These are phyloP conservation scores for Oryza glumipatula DNA, from an alignment of 176 grass and related monocot genomes.

Conservation along the genomic window DNA sequence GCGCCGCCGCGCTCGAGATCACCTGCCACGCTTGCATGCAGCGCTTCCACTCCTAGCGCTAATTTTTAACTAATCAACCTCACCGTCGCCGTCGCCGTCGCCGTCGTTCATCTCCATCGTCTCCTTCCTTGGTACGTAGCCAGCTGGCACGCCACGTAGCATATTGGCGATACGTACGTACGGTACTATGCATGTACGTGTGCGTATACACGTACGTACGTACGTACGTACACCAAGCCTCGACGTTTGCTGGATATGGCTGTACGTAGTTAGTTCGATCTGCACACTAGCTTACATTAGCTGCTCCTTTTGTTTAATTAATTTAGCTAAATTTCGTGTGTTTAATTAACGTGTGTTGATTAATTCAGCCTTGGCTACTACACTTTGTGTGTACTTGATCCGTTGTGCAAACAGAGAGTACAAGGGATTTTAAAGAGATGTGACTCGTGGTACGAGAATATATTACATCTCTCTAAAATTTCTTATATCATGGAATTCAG, in stretches of 20 bases:
- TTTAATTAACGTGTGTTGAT: background rate
- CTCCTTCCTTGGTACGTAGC: background rate
- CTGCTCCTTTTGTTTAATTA: background rate
- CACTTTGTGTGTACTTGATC: slow-evolving; percentile 11
- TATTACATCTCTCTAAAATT: too few species aligned
- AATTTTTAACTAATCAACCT: background rate
- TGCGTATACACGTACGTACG: background rate
- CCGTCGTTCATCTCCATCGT: background rate
- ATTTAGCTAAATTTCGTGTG: background rate
- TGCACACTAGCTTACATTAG: slow-evolving; percentile 11
- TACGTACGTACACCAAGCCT: background rate
- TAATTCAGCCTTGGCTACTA: slow-evolving; percentile 3
- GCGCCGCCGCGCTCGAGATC: slow-evolving; percentile 72
- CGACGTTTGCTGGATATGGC: background rate
- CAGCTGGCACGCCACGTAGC: background rate
- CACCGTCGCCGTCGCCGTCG: background rate
- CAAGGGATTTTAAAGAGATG: too few species aligned
- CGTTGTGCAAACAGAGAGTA: background rate
- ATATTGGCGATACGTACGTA: background rate
- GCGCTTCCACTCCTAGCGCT: slow-evolving; percentile 54
- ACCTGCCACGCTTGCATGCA: slow-evolving; percentile 82
- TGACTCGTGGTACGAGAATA: too few species aligned
- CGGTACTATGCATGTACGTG: background rate
- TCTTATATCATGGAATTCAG: too few species aligned
- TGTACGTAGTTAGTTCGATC: too few species aligned